These are phyloP conservation scores for Gossypium australe DNA, from an alignment of 345 rosid genomes.

Conservation along the genomic window DNA sequence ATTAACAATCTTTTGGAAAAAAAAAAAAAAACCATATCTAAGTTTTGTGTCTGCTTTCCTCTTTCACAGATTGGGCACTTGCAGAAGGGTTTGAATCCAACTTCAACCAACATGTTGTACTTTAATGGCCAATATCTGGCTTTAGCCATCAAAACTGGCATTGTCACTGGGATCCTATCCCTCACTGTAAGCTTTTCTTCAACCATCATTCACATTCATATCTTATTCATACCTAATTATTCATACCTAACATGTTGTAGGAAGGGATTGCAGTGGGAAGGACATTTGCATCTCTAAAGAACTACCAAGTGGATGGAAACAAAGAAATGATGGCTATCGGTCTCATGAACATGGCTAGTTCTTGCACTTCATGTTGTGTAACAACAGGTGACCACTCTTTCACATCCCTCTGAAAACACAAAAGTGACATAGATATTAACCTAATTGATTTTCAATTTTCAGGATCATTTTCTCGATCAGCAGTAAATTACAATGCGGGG, in stretches of 20 bases:
- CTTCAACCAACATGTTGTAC: slow-evolving; percentile 74
- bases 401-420: background rate
- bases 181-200: slow-evolving; percentile 62
- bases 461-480: slow-evolving; percentile 94
- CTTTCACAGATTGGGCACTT: slow-evolving; percentile 73
- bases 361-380: slow-evolving; percentile 86
- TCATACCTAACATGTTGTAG: slow-evolving; percentile 26
- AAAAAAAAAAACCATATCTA: background rate
- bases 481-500: slow-evolving; percentile 91
- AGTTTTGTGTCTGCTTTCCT: background rate
- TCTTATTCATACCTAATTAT: no score
- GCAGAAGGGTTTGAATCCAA: slow-evolving; percentile 92
- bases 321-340: slow-evolving; percentile 99
- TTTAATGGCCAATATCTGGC: slow-evolving; percentile 53
- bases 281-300: slow-evolving; percentile 81
- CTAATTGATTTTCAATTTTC: background rate
- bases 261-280: slow-evolving; percentile 99
- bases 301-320: slow-evolving; percentile 94
- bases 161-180: slow-evolving; percentile 79
- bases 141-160: slow-evolving; percentile 78
- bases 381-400: slow-evolving; percentile 51
- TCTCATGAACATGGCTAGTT: slow-evolving; percentile 90
- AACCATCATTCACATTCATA: background rate
- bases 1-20: background rate
- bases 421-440: no score